phyloP scores from a whole-genome alignment of 2,329 filamentous ascomycete species.

The Cadophora sp. region DNA sequence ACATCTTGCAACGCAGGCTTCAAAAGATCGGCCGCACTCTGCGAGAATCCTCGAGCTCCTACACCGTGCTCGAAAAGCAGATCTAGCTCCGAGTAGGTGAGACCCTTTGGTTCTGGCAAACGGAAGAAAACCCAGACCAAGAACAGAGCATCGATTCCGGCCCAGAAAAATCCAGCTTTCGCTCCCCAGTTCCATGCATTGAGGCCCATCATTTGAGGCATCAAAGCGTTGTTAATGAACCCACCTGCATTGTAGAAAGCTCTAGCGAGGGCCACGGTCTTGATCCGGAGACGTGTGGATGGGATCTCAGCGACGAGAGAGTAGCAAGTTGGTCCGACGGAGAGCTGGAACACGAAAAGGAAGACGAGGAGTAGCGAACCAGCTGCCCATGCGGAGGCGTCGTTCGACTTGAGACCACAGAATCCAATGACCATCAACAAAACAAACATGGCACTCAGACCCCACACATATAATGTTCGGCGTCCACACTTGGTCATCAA shows the following conservation, averaged over 20 bases:
- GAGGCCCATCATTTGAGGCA: constrained; percentile 7
- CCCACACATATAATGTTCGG: constrained; percentile 11
- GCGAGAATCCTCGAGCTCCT: constrained; percentile 4
- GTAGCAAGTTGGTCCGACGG: constrained; percentile 7
- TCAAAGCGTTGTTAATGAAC: constrained; percentile 11
- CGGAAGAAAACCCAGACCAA: constrained; percentile 12
- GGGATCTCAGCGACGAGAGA: constrained; percentile 11
- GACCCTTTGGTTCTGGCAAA: constrained; percentile 11
- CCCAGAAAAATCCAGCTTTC: constrained; percentile 11
- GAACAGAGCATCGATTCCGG: constrained; percentile 14
- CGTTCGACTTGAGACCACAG: constrained; percentile 9
- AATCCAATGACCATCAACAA: constrained; percentile 14
- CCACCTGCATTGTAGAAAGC: constrained; percentile 13
- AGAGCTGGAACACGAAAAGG: constrained; percentile 14
- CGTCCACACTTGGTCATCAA: constrained; percentile 13
- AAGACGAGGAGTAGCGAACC: constrained; percentile 3
- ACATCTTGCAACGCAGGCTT: constrained; percentile 13
- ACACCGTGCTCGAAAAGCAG: constrained; percentile 9
- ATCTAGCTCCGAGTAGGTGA: constrained; percentile 7
- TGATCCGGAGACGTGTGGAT: constrained; percentile 7
- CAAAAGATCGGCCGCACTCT: constrained; percentile 9
- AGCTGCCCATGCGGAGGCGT: neutral
- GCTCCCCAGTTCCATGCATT: constrained; percentile 15
- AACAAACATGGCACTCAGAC: constrained; percentile 7
- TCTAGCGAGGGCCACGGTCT: constrained; percentile 10